Evolutionary conservation across 257 asterid species (phyloP).

Genomic region (Scutellaria barbata): DNA sequence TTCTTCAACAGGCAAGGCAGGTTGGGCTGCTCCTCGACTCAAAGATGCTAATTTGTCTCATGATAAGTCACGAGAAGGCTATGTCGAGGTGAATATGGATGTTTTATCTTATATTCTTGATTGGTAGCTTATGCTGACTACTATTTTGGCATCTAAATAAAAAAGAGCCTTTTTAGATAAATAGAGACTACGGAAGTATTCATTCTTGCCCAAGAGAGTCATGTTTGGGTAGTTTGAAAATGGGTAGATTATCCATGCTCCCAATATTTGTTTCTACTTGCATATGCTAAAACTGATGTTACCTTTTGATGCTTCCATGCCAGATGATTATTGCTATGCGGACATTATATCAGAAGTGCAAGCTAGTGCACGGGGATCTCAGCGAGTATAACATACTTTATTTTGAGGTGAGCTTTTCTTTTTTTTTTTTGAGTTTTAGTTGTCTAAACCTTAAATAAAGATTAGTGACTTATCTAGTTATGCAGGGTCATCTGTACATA

Average conservation of each 20-base stretch:
- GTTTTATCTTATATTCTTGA: constrained; percentile 16
- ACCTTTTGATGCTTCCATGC: constrained; percentile 16
- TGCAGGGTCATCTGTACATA: constrained; percentile 87
- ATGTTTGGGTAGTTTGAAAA: not conserved
- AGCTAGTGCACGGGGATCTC: constrained; percentile 95
- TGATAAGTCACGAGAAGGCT: constrained; percentile 87
- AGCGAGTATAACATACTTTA: constrained; percentile 94
- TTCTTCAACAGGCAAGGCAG: constrained; percentile 65
- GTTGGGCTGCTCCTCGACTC: constrained; percentile 99
- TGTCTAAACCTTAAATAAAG: not conserved
- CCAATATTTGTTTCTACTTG: not conserved
- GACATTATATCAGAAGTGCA: constrained; percentile 87
- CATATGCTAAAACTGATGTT: not conserved
- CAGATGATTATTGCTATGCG: constrained; percentile 87
- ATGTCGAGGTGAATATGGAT: constrained; percentile 67
- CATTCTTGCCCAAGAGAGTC: not conserved
- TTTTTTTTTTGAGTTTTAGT: not conserved
- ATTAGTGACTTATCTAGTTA: constrained; percentile 22
- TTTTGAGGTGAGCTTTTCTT: constrained; percentile 61
- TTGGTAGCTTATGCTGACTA: constrained; percentile 12
- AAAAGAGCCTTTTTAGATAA: not conserved
- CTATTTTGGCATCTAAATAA: constrained; percentile 19
- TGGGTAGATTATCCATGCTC: not conserved
- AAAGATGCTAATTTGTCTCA: constrained; percentile 92
- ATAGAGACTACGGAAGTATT: not conserved